Conservation (phyloP, 306 rosid genomes). For the Cucumis cinereus region DNA sequence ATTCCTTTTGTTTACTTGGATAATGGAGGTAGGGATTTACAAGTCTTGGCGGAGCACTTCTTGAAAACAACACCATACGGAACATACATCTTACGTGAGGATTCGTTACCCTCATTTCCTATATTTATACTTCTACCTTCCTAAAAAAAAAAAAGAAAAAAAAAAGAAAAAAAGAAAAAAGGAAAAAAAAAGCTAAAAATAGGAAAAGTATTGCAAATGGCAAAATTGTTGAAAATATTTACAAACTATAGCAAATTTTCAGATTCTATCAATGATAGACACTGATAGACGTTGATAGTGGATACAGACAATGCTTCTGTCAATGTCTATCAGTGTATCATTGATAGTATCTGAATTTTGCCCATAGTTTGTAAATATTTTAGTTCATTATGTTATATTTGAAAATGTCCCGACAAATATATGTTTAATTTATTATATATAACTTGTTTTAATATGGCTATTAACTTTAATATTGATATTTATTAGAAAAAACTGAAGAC, state of each 20-base stretch:
- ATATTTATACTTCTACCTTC: not conserved
- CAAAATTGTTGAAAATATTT: too few relatives aligned
- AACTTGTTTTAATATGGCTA: not conserved
- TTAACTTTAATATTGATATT: not conserved
- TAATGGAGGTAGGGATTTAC: constrained; percentile 87
- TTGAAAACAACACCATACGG: constrained; percentile 60
- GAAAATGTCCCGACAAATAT: not conserved
- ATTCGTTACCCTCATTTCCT: not conserved
- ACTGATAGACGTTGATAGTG: too few relatives aligned
- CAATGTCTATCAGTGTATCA: too few relatives aligned
- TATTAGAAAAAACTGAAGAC: not conserved
- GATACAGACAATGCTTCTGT: too few relatives aligned
- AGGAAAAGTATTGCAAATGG: too few relatives aligned
- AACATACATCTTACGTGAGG: constrained; percentile 73
- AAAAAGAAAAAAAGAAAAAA: too few relatives aligned
- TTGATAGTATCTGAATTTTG: too few relatives aligned
- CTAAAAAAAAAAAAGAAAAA: not conserved
- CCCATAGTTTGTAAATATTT: too few relatives aligned
- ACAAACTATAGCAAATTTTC: too few relatives aligned
- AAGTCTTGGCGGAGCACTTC: constrained; percentile 89
- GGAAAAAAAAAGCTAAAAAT: too few relatives aligned
- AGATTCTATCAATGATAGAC: too few relatives aligned
- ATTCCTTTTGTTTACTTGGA: constrained; percentile 21
- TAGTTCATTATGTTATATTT: too few relatives aligned
- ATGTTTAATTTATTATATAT: not conserved